Base-by-base conservation (phyloP, 2,329 filamentous ascomycete species). In the Pyrenochaeta sp. region DNA sequence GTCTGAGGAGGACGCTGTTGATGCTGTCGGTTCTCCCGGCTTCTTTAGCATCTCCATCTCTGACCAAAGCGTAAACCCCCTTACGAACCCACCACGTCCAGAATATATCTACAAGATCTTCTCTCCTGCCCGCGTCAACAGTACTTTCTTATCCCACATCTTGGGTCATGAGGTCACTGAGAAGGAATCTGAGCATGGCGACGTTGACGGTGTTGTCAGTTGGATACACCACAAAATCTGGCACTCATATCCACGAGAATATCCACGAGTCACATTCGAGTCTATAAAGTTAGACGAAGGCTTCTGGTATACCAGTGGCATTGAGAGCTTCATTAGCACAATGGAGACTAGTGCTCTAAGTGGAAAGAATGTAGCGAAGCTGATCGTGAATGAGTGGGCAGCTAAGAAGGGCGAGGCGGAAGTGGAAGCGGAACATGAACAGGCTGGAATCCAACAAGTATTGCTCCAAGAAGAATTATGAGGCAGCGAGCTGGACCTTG, bases 281-380 rank as follows among this genome's bases (percentile, higher is more conserved):
- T 87, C 94, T 48, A 82, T 87, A 3, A 76, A 86, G 51, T 67
- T 96, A 3, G 85, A 83, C 4, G 53, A 65, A 1, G 82, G 83
- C 0, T 61, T 93, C 10, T 94, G 80, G 80, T 86, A 86, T 58
- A 85, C 82, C 4, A 76, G 77, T 38, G 81, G 80, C 0, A 95
- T 97, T 29, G 93, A 97, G 73, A 87, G 87, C 57, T 96, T 99
- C 68, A 95, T 97, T 57, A 94, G 88, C 7, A 96, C 91, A 0
- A 97, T 99, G 94, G 94, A 99, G 77, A 96, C 94, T 6, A 96
- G 86, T 68, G 88, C 90, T 1, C 72, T 97, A 56, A 94, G 94
- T 84, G 94, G 94, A 1, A 90, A 82, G 81, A 94, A 94, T 64
- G 85, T 94, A 14, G 90, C 89, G 7, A 80, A 78, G 51, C 73